Base-by-base conservation (phyloP, 1,139 yeast genomes). In the Candida dubliniensis region DNA sequence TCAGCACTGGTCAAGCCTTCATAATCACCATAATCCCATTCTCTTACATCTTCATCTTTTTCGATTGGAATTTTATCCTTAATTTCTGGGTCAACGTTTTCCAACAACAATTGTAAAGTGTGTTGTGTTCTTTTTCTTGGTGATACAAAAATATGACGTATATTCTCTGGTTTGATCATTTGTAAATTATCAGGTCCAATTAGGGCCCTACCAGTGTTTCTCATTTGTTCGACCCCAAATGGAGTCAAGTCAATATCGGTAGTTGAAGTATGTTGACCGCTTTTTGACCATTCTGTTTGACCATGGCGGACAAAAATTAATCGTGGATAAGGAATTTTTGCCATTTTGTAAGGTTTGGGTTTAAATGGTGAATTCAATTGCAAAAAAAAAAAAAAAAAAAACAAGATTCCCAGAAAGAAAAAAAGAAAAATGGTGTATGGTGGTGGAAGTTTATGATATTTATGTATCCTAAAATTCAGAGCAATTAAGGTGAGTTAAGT, bases 21-120 rank as follows among this genome's bases (percentile, higher is more conserved):
- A 63, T 91, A 91, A 57, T 87, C 95, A 54, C 98, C 98, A 59
- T 91, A 91, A 54, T 88, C 95, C 97, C 98, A 91, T 67, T 91
- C 98, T 52, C 95, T 76, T 41, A 89, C 66, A 55, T 84, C 85
- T 41, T 86, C 81, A 50, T 86, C 91, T 14, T 79, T 79, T 37
- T 68, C 64, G 34, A 77, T 57, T 2, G 72, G 67, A 43, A 82
- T 71, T 13, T 67, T 58, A 14, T 72, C 61, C 49, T 67, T 69
- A 34, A 72, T 66, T 35, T 71, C 75, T n/a, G 71, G 78, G 37
- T 77, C 71, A 43, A 87, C 61, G 13, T 64, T 54, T 47, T 72
- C 77, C 36, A 82, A 63, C 30, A 86, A 66, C 47, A 84, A 65
- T 15, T 84, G 76, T 41, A 80, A 78, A 0, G 98, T 91, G 53